Conservation (phyloP, 2,329 filamentous ascomycete species). For the Passalora sequoiae region DNA sequence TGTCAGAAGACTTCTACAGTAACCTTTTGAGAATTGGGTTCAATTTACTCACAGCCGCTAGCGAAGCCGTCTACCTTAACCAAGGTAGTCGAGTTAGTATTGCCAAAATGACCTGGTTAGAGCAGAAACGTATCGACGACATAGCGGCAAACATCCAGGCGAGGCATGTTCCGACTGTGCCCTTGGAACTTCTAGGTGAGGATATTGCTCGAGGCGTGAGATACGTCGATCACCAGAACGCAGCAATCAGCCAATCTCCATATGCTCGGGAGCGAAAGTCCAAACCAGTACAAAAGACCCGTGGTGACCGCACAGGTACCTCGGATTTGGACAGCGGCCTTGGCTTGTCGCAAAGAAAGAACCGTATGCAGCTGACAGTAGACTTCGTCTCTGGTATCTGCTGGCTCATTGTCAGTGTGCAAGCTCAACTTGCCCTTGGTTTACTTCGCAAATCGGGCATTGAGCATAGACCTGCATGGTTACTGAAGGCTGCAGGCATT, state of each 20-base stretch:
- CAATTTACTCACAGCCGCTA: conserved; percentile 82
- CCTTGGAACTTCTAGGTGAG: conserved; percentile 40
- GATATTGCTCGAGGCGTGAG: conserved; percentile 36
- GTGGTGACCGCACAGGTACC: conserved; percentile 11
- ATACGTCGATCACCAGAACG: conserved; percentile 32
- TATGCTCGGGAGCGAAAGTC: conserved; percentile 65
- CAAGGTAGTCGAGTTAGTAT: conserved; percentile 74
- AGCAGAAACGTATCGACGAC: conserved; percentile 77
- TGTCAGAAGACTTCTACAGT: conserved; percentile 94
- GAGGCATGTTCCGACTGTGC: conserved; percentile 36
- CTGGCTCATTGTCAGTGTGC: conserved; percentile 56
- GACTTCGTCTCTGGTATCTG: conserved; percentile 74
- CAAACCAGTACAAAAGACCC: conserved; percentile 20
- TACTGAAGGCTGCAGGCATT: conserved; percentile 50
- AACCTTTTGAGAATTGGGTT: conserved; percentile 82
- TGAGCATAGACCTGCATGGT: conserved; percentile 58
- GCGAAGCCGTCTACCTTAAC: conserved; percentile 91
- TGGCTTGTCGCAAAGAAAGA: conserved; percentile 71
- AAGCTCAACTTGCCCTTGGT: conserved; percentile 51
- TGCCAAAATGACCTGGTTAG: conserved; percentile 78
- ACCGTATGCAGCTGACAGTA: conserved; percentile 69
- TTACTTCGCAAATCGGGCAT: conserved; percentile 58
- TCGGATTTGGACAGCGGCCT: conserved; percentile 56
- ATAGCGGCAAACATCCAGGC: conserved; percentile 52
- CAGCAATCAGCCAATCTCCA: conserved; percentile 39